Conservation (phyloP, 2,329 filamentous ascomycete species). For the Verticillium zaregamsianum region DNA sequence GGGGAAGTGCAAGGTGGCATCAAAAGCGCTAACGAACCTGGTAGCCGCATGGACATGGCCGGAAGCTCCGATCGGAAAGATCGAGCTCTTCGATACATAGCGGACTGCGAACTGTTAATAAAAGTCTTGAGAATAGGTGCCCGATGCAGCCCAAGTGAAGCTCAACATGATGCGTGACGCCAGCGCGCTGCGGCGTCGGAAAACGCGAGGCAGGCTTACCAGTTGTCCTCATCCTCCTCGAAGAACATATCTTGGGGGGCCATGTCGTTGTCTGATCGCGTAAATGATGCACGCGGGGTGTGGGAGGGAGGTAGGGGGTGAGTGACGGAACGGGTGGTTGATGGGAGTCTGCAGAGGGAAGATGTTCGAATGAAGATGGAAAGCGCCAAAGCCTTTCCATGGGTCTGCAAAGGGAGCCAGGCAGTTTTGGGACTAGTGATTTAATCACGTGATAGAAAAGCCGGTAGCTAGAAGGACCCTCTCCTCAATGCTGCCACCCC, state of each 20-base stretch:
- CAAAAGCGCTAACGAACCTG: conserved; percentile 60
- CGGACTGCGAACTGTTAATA: conserved; percentile 55
- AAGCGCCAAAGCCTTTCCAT: conserved; percentile 5
- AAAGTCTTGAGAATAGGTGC: conserved; percentile 11
- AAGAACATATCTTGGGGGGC: conserved; percentile 67
- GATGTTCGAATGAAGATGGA: conserved; percentile 5
- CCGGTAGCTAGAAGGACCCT: neutral
- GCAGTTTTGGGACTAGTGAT: neutral
- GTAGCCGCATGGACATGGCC: conserved; percentile 95
- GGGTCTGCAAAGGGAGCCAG: neutral
- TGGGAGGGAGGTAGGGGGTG: neutral
- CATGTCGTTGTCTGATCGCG: conserved; percentile 38
- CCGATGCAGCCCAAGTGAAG: neutral
- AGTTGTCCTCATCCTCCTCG: conserved; percentile 67
- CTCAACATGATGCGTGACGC: neutral
- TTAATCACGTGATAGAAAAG: neutral
- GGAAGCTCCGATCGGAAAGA: conserved; percentile 93
- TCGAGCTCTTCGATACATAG: conserved; percentile 99
- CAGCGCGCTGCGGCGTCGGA: neutral
- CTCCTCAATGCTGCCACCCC: neutral
- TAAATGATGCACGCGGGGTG: neutral
- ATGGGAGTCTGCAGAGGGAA: conserved; percentile 1
- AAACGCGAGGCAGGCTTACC: conserved; percentile 39
- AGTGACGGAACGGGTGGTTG: neutral
- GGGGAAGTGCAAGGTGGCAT: neutral